Evolutionary conservation across 148 eudicot species (phyloP), one percentile per base, ranked within the genome.

Genomic region (Dysphania ambrosioides): DNA sequence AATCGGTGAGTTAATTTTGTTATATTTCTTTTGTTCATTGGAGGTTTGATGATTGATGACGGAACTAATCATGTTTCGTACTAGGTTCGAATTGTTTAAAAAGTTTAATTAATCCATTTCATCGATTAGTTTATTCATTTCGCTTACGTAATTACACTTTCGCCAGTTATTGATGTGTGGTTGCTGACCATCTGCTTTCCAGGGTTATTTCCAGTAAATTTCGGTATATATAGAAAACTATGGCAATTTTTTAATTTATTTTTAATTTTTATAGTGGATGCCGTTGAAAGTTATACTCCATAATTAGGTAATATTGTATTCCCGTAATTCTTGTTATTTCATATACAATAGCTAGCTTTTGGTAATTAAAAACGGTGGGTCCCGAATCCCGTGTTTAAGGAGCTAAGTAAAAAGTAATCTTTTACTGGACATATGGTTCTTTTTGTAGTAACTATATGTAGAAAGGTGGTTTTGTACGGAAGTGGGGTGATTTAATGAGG

Each of bases 11-110:
- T 76, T 76, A 57, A 0, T 69, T 18, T 23, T 34, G 23, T 30
- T 49, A 23, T 27, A 3, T 53, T 40, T 10, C 3, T 27, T 4
- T 49, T 64, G n/a, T 21, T 47, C 2, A 2, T 30, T 42, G 36
- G 31, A 18, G 38, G 9, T 6, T 34, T 11, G 53, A 36, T 26
- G 27, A 3, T 30, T 16, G 29, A 21, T 72, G 74, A 72, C 32
- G 55, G 8, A 8, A 21, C n/a, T 68, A 13, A 12, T 70, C 15
- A 21, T 55, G 72, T 70, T 36, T 35, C 7, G 36, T 70, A 70
- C 72, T 12, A 70, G 72, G 72, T 70, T n/a, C 12, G 30, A 34
- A 55, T 71, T n/a, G 73, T 57, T 71, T 53, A 19, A 32, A 29
- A 29, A 18, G n/a, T 69, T 6, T 19, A 69, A 21, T 47, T 13